Evolutionary conservation across 2,329 filamentous ascomycete genomes (phyloP), one percentile per base, ranked within the genome.

Genomic region (Penicillium sp.): DNA sequence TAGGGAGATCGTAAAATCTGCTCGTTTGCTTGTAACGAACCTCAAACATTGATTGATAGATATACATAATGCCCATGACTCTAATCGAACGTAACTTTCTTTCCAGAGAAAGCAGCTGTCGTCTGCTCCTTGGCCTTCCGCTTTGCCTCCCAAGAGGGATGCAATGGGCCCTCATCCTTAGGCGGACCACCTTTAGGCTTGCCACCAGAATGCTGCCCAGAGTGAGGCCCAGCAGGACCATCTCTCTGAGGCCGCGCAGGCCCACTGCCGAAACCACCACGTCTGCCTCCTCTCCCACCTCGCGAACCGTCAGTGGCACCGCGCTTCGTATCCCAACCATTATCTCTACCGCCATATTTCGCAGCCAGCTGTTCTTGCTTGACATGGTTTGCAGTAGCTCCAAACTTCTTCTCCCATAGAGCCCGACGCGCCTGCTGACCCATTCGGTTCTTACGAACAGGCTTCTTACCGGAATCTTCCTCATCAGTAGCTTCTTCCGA

Each of bases 141-240:
- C 31, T 83, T 83, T 7, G 86, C 86, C 70, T 83, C 81, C 86
- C 86, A 88, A 54, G 83, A 86, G 21, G 86, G 86, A 80, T 88
- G 86, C 64, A 88, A 63, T 6, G 81, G 73, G 10, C 83, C 83
- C 42, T 75, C 72, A 57, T 85, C 82, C 57, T 71, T 63, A 1
- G 63, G 57, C 21, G 66, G 62, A 29, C 49, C 64, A 36, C 49
- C 64, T 35, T 61, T 54, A 51, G 66, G 41, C 68, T 63, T 53
- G 67, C 71, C 7, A 9, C 45, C 43, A 21, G 58, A 50, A 21
- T 39, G 53, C 38, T 61, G 56, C 66, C 43, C 31, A 67, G 19
- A 68, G 69, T 7, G 63, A 65, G 21, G 13, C 25, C 63, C 59
- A 36, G 50, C 49, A 31, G 60, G 53, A 19, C 58, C 51, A 21